Evolutionary conservation across 106 monocot genomes (phyloP), one percentile per base, ranked within the genome.

Genomic region (Dioscorea zingiberensis): DNA sequence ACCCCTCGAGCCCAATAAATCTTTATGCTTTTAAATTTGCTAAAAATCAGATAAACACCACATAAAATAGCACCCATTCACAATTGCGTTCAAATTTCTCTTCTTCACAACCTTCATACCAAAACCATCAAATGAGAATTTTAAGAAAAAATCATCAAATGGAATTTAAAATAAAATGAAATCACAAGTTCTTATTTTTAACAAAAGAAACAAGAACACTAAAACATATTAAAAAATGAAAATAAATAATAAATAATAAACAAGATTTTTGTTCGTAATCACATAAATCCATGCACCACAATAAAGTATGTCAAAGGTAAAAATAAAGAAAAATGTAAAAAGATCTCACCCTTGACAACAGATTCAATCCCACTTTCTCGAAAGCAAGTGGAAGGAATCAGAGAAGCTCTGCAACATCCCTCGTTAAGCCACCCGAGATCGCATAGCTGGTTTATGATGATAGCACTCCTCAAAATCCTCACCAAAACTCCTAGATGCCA

Each of bases 401-500:
- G 30, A 59, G 19, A 58, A 3, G 44, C 44, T 26, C 9, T 3
- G 21, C 17, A 59, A 22, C 32, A 38, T 57, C 23, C 59, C 46
- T 24, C 25, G 57, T 46, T 44, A 58, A 47, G 25, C 12, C 45
- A 51, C 44, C 10, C 15, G 18, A 16, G 32, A n/a, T 23, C 51
- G 13, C 9, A 16, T n/a, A 9, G 27, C n/a, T n/a, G n/a, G n/a
- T n/a, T n/a, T 18, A 32, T 28, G n/a, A 29, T 28, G 27, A 21
- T n/a, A 16, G 30, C 55, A 28, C 12, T 53, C 68, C 68, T 68
- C 18, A 38, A 68, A 25, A 68, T 28, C 30, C 68, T 30, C 4
- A 55, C 17, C 28, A 68, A 27, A 55, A 68, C 25, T n/a, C 55
- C 56, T 68, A 27, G 68, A 56, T 13, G 32, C 54, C 55, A 68